Base-by-base conservation (phyloP, 768 basidiomycete genomes). In the Termitomyces sp. region DNA sequence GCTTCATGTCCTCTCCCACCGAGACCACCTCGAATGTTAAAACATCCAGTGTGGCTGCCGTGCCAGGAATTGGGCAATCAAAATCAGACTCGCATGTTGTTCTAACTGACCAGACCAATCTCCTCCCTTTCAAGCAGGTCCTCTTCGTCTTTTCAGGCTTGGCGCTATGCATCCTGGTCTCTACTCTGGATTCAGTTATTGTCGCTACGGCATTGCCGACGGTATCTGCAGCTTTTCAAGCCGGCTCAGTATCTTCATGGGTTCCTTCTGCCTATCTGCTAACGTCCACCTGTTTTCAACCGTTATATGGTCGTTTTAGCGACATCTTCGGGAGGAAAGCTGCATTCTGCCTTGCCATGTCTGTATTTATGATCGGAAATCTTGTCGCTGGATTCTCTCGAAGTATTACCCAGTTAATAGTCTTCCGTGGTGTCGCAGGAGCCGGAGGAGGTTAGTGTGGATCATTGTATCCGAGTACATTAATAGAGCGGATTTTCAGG, bases 121-220 rank as follows among this genome's bases (percentile, higher is more conserved):
- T 89, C 12, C 76, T 90, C 5, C 88, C 88, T 0, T 80, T 82
- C 66, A 79, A 74, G 56, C 84, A 85, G 67, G 74, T 90, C 42
- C 68, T 90, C 4, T 72, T 81, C 11, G 81, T 89, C 6, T 87
- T 89, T 63, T 65, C 77, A 1, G 82, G 87, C 6, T 75, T 90
- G 12, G 75, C 83, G 0, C 70, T 84, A 1, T 88, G 86, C 45
- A 77, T 84, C 11, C 74, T 85, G 44, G 82, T 86, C 45, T 81
- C 85, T 5, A 73, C 83, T 0, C 71, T 89, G 0, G 88, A 90
- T 66, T 85, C 87, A 11, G 88, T 88, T 8, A 85, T 89, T 47
- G 82, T 89, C 9, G 85, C 86, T 0, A 90, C 89, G 0, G 84
- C 87, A 1, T 72, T 91, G n/a, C 86, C 89, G 0, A 87, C 84